Percentiles rank a stretch among this genome's conserved stretches.
Evolutionary conservation across 805 yeast genomes (phyloP).

Genomic region (Lipomyces mesembrius): DNA sequence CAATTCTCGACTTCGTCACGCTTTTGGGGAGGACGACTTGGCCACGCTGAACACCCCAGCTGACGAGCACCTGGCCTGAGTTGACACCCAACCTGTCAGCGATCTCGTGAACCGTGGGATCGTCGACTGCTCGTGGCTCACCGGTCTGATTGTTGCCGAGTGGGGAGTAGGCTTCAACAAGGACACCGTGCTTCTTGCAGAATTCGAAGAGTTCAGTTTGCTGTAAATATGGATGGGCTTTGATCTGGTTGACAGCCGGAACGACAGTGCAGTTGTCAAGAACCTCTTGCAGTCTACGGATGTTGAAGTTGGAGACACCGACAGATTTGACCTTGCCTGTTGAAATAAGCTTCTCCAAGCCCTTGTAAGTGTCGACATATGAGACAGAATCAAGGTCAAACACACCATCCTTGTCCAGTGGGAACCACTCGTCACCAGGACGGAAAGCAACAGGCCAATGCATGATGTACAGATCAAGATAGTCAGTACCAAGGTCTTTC

Average conservation of each 20-base stretch:
- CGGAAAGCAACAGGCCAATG: constrained; percentile 78
- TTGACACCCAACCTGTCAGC: constrained; percentile 60
- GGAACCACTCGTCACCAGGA: constrained; percentile 46
- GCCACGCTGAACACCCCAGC: constrained; percentile 50
- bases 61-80: constrained; percentile 59
- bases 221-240: constrained; percentile 73
- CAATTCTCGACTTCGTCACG: constrained; percentile 64
- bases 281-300: constrained; percentile 56
- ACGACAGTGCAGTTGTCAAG: constrained; percentile 55
- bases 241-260: constrained; percentile 79
- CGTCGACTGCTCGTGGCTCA: constrained; percentile 43
- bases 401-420: constrained; percentile 48
- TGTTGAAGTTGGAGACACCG: constrained; percentile 77
- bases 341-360: constrained; percentile 61
- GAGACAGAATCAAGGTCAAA: constrained; percentile 49
- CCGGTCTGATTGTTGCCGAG: constrained; percentile 55
- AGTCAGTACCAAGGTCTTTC: constrained; percentile 66
- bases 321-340: constrained; percentile 62
- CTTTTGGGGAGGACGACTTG: constrained; percentile 48
- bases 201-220: constrained; percentile 62
- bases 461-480: constrained; percentile 75
- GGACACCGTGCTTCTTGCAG: constrained; percentile 58
- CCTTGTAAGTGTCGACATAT: constrained; percentile 63
- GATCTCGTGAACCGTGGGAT: constrained; percentile 52
- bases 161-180: constrained; percentile 78